phyloP scores from a whole-genome alignment of 2,329 filamentous ascomycete genomes.

The Clarireedia paspali region DNA sequence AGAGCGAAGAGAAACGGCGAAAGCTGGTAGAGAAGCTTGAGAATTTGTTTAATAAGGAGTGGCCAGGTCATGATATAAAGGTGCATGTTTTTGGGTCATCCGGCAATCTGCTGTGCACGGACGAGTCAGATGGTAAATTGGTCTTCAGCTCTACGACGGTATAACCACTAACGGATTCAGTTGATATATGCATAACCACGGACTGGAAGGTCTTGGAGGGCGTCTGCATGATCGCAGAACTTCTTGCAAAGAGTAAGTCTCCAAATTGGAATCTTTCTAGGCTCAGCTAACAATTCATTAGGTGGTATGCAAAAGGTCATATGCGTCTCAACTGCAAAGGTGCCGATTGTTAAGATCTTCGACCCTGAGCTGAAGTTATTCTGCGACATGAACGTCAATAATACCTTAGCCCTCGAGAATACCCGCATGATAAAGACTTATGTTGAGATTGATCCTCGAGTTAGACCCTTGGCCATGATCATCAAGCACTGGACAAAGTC shows the following conservation, averaged over 20 bases:
- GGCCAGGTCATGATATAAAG: constrained; percentile 83
- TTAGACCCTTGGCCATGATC: constrained; percentile 89
- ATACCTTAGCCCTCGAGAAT: constrained; percentile 88
- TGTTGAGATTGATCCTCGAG: constrained; percentile 83
- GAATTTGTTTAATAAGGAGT: constrained; percentile 78
- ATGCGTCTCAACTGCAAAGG: constrained; percentile 89
- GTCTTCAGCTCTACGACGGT: not conserved
- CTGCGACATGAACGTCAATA: constrained; percentile 99
- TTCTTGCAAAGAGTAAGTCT: constrained; percentile 72
- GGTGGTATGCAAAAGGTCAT: constrained; percentile 96
- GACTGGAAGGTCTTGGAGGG: constrained; percentile 79
- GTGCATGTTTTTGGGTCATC: constrained; percentile 98
- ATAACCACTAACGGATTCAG: constrained; percentile 37
- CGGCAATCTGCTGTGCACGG: constrained; percentile 87
- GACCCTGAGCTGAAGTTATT: constrained; percentile 84
- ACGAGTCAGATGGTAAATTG: constrained; percentile 83
- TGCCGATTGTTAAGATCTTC: constrained; percentile 98
- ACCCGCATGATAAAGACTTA: constrained; percentile 98
- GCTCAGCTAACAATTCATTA: constrained; percentile 37
- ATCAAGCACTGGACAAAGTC: constrained; percentile 96
- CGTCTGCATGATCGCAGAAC: constrained; percentile 83
- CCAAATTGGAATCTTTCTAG: constrained; percentile 3
- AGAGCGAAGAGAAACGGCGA: constrained; percentile 68
- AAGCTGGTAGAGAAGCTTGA: constrained; percentile 82
- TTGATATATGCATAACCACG: constrained; percentile 97